A percentile compares a stretch with the other conserved stretches of the same genome.
Conservation (phyloP, 1,139 yeast species). For the Nakaseomyces sp. region DNA sequence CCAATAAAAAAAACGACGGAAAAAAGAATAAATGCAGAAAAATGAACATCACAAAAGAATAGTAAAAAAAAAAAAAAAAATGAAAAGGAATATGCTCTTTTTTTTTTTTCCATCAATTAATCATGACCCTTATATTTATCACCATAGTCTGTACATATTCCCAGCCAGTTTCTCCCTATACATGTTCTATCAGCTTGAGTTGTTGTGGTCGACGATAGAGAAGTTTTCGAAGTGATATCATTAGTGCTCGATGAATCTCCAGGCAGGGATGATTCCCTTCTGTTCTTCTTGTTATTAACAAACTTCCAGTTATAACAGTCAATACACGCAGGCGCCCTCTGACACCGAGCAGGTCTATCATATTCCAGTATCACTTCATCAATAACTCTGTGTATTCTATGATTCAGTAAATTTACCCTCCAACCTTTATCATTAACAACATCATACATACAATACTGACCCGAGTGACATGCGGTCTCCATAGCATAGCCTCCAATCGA, state of each 20-base stretch:
- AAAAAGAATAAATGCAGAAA: too few species aligned
- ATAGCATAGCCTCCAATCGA: conserved; percentile 92
- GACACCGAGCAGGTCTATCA: conserved; percentile 70
- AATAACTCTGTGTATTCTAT: conserved; percentile 83
- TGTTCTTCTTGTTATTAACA: conserved; percentile 9
- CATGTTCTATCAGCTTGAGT: conserved; percentile 19
- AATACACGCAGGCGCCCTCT: conserved; percentile 65
- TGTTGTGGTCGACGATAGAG: conserved; percentile 14
- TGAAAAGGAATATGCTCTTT: neutral
- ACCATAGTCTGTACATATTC: conserved; percentile 29
- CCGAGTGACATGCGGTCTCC: conserved; percentile 95
- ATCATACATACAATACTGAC: conserved; percentile 80
- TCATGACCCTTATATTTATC: neutral
- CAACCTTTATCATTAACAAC: conserved; percentile 85
- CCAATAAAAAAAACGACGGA: too few species aligned
- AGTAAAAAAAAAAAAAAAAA: neutral
- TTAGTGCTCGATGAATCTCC: conserved; percentile 15
- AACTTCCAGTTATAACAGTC: conserved; percentile 93
- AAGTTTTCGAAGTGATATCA: conserved; percentile 14
- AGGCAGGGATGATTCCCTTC: conserved; percentile 38
- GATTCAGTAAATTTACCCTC: conserved; percentile 82
- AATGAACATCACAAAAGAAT: too few species aligned
- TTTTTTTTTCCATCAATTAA: neutral
- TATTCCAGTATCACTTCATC: conserved; percentile 67
- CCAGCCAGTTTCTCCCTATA: conserved; percentile 32